phyloP scores from a whole-genome alignment of 331 rosid genomes.

The Cucumis variabilis region DNA sequence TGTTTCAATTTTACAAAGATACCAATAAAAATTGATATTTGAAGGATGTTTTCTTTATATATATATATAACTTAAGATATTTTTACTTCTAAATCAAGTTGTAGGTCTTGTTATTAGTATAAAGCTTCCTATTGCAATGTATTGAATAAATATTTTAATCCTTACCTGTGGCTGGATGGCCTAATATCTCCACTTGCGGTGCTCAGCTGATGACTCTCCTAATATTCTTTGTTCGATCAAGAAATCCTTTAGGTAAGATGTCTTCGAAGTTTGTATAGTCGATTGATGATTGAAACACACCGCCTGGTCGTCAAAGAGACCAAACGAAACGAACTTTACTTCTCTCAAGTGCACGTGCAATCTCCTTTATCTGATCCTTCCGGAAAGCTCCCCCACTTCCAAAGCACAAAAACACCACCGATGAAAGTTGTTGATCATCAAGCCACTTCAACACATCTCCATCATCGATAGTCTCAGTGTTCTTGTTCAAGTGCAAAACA shows the following conservation, averaged over 20 bases:
- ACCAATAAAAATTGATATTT: too few relatives aligned
- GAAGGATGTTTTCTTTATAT: too few relatives aligned
- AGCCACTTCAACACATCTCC: constrained; percentile 53
- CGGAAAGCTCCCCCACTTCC: constrained; percentile 58
- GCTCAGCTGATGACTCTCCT: constrained; percentile 47
- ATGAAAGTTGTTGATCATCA: constrained; percentile 52
- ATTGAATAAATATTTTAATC: too few relatives aligned
- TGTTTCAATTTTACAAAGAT: too few relatives aligned
- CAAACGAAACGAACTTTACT: constrained; percentile 57
- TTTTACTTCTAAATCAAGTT: too few relatives aligned
- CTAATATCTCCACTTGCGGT: constrained; percentile 30
- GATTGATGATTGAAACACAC: background rate
- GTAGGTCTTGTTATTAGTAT: too few relatives aligned
- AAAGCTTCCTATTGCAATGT: too few relatives aligned
- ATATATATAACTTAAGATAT: too few relatives aligned
- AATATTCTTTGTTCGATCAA: constrained; percentile 42
- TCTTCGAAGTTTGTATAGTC: constrained; percentile 30
- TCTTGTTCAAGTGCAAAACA: background rate
- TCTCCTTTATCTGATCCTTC: constrained; percentile 40
- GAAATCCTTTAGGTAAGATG: constrained; percentile 52
- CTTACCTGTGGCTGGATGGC: background rate
- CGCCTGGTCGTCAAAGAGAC: constrained; percentile 35
- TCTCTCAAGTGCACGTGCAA: constrained; percentile 49
- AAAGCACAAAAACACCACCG: constrained; percentile 66
- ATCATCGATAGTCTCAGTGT: background rate